Percentiles rank a stretch among this genome's conserved stretches.
phyloP scores from a whole-genome alignment of 1,139 yeast genomes.

The Arxiozyma telluris region DNA sequence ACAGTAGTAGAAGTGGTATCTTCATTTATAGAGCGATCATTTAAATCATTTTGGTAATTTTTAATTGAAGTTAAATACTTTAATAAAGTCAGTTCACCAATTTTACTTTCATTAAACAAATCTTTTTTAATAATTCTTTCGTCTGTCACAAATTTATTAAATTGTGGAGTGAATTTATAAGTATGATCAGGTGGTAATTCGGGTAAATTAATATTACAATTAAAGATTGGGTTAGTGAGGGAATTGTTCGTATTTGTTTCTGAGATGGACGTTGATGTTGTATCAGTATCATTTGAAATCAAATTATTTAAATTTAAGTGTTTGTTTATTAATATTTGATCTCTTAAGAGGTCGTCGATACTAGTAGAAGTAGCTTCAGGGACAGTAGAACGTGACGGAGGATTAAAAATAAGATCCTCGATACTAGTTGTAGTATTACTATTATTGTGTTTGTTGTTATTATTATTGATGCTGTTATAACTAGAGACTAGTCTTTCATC shows the following conservation, averaged over 20 bases:
- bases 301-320: background rate
- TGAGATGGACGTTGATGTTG: background rate
- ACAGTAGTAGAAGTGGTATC: background rate
- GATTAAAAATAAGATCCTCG: background rate
- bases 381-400: background rate
- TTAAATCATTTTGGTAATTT: slow-evolving; percentile 2
- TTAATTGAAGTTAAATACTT: slow-evolving; percentile 36
- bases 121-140: slow-evolving; percentile 61
- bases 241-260: background rate
- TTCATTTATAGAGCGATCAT: background rate
- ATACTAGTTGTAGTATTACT: background rate
- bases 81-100: slow-evolving; percentile 71
- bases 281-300: background rate
- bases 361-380: background rate
- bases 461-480: too few relatives aligned
- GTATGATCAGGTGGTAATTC: slow-evolving; percentile 90
- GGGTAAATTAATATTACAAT: slow-evolving; percentile 39
- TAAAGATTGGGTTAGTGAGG: background rate
- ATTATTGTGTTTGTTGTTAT: background rate
- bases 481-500: background rate
- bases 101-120: slow-evolving; percentile 68
- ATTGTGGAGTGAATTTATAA: slow-evolving; percentile 65
- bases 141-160: slow-evolving; percentile 54
- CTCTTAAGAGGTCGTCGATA: background rate
- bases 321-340: background rate